Conservation (phyloP, 805 yeast genomes). For the Ogataea methylovora region DNA sequence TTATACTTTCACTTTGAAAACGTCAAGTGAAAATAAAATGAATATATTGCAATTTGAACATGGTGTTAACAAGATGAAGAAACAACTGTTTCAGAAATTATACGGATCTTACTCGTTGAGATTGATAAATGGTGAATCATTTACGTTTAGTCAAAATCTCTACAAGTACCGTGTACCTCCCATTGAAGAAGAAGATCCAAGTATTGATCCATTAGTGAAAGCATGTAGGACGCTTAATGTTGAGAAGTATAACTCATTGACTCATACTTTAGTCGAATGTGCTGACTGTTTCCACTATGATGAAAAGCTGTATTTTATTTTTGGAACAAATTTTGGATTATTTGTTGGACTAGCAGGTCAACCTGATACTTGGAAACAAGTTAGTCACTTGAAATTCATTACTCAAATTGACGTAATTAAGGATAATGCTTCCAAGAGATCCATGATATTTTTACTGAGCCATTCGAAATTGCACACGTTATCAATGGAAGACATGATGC, state of each 20-base stretch:
- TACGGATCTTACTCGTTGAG: constrained; percentile 12
- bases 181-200: neutral
- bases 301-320: constrained; percentile 36
- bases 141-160: constrained; percentile 1
- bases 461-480: constrained; percentile 55
- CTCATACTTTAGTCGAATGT: constrained; percentile 5
- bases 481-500: constrained; percentile 42
- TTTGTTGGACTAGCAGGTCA: constrained; percentile 39
- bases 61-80: constrained; percentile 11
- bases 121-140: constrained; percentile 15
- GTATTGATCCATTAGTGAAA: constrained; percentile 7
- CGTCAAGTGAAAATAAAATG: neutral
- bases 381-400: constrained; percentile 44
- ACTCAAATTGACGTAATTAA: constrained; percentile 55
- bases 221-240: constrained; percentile 2
- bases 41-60: constrained; percentile 10
- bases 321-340: constrained; percentile 62
- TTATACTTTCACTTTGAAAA: constrained; percentile 5
- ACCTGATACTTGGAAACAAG: constrained; percentile 47
- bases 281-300: constrained; percentile 34
- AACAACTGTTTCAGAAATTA: constrained; percentile 14
- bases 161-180: neutral
- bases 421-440: constrained; percentile 39
- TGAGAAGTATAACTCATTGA: neutral
- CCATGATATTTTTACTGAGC: constrained; percentile 43